Conservation (phyloP, 768 basidiomycete species). For the Boletus insuetus region DNA sequence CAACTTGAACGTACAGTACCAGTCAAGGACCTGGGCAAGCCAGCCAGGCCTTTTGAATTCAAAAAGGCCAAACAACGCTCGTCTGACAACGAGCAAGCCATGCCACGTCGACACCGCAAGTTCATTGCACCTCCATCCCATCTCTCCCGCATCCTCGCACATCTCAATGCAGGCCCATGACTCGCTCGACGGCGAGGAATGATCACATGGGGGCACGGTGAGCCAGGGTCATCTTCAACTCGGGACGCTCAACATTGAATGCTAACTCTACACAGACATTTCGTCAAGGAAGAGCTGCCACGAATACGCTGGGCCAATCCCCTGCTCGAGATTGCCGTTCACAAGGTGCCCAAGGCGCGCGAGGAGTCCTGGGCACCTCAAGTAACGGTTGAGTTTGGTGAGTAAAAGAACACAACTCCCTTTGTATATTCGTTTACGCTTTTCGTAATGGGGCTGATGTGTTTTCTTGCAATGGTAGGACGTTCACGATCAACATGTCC, state of each 20-base stretch:
- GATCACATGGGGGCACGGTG: constrained; percentile 78
- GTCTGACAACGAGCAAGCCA: background rate
- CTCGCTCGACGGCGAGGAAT: constrained; percentile 46
- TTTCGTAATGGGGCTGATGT: too few species aligned
- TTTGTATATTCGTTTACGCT: too few species aligned
- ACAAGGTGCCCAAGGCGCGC: constrained; percentile 49
- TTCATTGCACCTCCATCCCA: constrained; percentile 47
- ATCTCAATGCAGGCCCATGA: constrained; percentile 2
- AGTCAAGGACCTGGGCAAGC: too few species aligned
- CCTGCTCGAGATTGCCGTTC: constrained; percentile 55
- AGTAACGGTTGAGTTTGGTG: constrained; percentile 62
- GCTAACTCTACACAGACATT: constrained; percentile 49
- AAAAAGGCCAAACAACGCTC: too few species aligned
- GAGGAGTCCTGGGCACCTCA: constrained; percentile 60
- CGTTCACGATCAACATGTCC: constrained; percentile 50
- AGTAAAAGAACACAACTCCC: constrained; percentile 31
- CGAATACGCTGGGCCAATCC: constrained; percentile 79
- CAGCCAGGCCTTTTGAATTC: too few species aligned
- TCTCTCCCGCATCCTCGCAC: constrained; percentile 45
- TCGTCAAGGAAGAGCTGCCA: constrained; percentile 75
- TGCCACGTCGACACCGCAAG: constrained; percentile 30
- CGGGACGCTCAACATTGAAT: background rate
- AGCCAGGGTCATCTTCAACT: constrained; percentile 14
- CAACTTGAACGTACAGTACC: too few species aligned
- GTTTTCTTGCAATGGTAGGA: constrained; percentile 3